Evolutionary conservation across 768 basidiomycete species (phyloP).

Genomic region (Russula vinacea): DNA sequence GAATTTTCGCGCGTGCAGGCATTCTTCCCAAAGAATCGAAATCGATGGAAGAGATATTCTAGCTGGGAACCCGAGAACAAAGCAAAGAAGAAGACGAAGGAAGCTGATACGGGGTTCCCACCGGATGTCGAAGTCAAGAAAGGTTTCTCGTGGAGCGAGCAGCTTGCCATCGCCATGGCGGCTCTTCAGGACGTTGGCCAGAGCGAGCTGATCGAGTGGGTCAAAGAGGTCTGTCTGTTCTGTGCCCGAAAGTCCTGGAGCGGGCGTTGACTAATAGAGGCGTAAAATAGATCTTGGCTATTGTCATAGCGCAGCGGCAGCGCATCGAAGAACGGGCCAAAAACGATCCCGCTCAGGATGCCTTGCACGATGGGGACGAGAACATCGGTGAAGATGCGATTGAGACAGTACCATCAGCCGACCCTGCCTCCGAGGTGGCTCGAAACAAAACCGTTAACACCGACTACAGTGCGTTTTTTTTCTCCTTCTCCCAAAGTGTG

Average conservation of each 20-base stretch:
- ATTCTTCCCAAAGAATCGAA: conserved; percentile 87
- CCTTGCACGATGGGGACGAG: conserved; percentile 37
- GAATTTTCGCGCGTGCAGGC: conserved; percentile 45
- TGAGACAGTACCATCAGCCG: conserved; percentile 11
- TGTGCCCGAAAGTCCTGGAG: neutral
- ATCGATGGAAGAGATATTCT: conserved; percentile 81
- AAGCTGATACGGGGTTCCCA: conserved; percentile 47
- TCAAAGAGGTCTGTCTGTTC: conserved; percentile 63
- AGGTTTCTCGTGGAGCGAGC: conserved; percentile 84
- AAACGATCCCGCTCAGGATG: conserved; percentile 39
- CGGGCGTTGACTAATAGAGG: conserved; percentile 15
- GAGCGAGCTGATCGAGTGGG: conserved; percentile 69
- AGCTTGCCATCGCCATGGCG: conserved; percentile 82
- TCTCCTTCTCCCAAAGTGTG: neutral
- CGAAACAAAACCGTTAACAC: conserved; percentile 57
- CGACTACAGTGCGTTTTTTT: conserved; percentile 63
- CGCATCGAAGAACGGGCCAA: conserved; percentile 59
- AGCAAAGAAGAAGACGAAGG: conserved; percentile 36
- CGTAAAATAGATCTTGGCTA: conserved; percentile 52
- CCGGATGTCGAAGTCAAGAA: conserved; percentile 80
- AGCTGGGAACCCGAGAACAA: conserved; percentile 63
- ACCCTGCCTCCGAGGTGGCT: conserved; percentile 64
- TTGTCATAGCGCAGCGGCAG: conserved; percentile 57
- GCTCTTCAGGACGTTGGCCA: conserved; percentile 66
- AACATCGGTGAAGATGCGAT: conserved; percentile 32